Conservation (phyloP, 805 yeast species). For the Metschnikowia lachancei region DNA sequence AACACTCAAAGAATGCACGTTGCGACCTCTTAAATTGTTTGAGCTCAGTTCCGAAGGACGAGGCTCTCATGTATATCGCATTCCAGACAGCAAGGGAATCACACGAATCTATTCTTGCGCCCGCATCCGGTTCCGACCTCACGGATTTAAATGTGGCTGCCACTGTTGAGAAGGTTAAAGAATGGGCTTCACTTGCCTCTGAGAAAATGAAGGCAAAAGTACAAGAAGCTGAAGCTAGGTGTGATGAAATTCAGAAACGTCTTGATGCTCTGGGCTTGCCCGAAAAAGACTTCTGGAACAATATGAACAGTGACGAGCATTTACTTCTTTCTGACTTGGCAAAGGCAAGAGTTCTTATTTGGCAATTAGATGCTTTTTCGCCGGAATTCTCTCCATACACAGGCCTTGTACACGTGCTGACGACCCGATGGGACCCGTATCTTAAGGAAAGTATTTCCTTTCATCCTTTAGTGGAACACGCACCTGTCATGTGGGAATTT, state of each 20-base stretch:
- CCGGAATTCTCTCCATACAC: background rate
- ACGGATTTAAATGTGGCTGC: background rate
- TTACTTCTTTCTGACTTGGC: constrained; percentile 4
- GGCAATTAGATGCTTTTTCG: constrained; percentile 2
- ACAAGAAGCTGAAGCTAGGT: background rate
- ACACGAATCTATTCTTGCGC: constrained; percentile 7
- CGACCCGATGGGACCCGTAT: constrained; percentile 1
- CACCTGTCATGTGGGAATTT: background rate
- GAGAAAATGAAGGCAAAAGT: background rate
- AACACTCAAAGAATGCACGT: background rate
- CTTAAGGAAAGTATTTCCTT: background rate
- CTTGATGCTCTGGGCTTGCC: background rate
- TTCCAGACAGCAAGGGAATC: constrained; percentile 3
- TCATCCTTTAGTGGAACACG: constrained; percentile 1
- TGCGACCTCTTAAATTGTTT: background rate
- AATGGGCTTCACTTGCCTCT: background rate
- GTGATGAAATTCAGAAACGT: background rate
- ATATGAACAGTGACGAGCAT: background rate
- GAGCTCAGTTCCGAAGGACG: constrained; percentile 3
- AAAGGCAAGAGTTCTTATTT: constrained; percentile 8
- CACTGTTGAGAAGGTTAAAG: background rate
- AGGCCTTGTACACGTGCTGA: constrained; percentile 7
- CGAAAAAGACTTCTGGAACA: background rate
- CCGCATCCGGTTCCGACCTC: constrained; percentile 3
- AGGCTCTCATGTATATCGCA: constrained; percentile 7